A percentile compares a stretch with the other conserved stretches of the same genome.
These are phyloP conservation scores for Cryphonectria nitschkei DNA, from an alignment of 2,329 filamentous ascomycete species.

Conservation along the genomic window DNA sequence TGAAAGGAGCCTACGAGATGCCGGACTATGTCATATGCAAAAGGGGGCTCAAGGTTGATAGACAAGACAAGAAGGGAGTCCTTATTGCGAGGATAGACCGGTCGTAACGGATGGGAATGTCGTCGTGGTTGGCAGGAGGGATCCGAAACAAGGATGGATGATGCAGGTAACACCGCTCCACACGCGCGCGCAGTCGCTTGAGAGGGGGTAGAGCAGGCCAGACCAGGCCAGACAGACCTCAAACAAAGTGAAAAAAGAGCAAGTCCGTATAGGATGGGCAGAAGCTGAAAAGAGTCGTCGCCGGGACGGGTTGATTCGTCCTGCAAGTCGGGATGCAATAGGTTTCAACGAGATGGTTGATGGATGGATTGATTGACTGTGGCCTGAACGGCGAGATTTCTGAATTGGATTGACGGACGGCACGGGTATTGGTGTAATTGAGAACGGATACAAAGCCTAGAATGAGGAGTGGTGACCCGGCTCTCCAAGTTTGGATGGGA, in stretches of 20 bases:
- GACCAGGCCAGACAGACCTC: slow-evolving; percentile 8
- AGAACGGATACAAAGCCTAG: slow-evolving; percentile 1
- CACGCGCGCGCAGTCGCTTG: slow-evolving; percentile 5
- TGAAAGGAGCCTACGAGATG: slow-evolving; percentile 11
- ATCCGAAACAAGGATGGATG: slow-evolving; percentile 22
- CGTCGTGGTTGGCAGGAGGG: slow-evolving; percentile 24
- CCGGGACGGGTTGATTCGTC: slow-evolving; percentile 4
- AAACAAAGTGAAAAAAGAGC: slow-evolving; percentile 6
- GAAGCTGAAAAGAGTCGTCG: slow-evolving; percentile 5
- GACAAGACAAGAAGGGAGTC: not conserved
- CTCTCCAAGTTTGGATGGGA: not conserved
- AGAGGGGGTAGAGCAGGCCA: slow-evolving; percentile 3
- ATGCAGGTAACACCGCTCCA: slow-evolving; percentile 17
- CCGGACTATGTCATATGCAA: slow-evolving; percentile 24
- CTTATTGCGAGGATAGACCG: not conserved
- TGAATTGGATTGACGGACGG: not conserved
- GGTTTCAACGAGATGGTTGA: not conserved
- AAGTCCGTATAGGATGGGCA: not conserved
- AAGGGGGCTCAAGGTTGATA: slow-evolving; percentile 4
- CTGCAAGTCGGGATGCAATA: not conserved
- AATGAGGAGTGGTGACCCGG: not conserved
- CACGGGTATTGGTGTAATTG: slow-evolving; percentile 7
- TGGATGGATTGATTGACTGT: not conserved
- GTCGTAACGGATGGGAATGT: slow-evolving; percentile 7
- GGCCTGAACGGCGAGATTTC: not conserved